A percentile compares a stretch with the other conserved stretches of the same genome.
Conservation (phyloP, 805 yeast genomes). For the Metschnikowia drakensbergensis region DNA sequence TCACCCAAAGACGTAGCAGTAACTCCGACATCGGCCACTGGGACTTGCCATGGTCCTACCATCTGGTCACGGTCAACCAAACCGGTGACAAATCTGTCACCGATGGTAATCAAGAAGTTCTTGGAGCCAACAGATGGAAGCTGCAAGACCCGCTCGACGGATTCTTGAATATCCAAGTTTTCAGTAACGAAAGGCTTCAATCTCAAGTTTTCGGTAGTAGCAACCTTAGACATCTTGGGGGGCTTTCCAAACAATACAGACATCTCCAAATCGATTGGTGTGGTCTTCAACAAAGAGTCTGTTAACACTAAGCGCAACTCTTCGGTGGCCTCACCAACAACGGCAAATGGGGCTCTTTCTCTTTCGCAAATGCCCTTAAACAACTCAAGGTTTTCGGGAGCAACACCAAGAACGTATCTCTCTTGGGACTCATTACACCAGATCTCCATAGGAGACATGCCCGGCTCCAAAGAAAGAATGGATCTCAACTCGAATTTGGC, state of each 20-base stretch:
- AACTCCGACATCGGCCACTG: constrained; percentile 97
- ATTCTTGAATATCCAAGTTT: constrained; percentile 48
- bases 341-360: constrained; percentile 95
- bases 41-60: constrained; percentile 99
- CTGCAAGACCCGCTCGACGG: constrained; percentile 76
- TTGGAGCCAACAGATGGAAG: constrained; percentile 95
- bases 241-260: constrained; percentile 93
- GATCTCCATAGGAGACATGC: constrained; percentile 99
- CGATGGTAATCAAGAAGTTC: constrained; percentile 92
- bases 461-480: constrained; percentile 86
- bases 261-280: constrained; percentile 96
- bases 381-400: constrained; percentile 65
- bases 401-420: constrained; percentile 91
- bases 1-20: constrained; percentile 88
- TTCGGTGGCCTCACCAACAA: constrained; percentile 89
- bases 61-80: constrained; percentile 95
- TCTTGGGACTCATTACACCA: constrained; percentile 99
- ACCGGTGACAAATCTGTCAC: constrained; percentile 97
- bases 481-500: constrained; percentile 90
- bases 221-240: constrained; percentile 85
- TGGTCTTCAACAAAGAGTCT: constrained; percentile 70
- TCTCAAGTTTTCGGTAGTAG: constrained; percentile 57
- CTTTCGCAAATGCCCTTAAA: constrained; percentile 83
- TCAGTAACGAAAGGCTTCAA: constrained; percentile 40
- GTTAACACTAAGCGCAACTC: constrained; percentile 80